Evolutionary conservation across 2,329 filamentous ascomycete genomes (phyloP), one percentile per base, ranked within the genome.

Genomic region (Colletotrichum sansevieriae): DNA sequence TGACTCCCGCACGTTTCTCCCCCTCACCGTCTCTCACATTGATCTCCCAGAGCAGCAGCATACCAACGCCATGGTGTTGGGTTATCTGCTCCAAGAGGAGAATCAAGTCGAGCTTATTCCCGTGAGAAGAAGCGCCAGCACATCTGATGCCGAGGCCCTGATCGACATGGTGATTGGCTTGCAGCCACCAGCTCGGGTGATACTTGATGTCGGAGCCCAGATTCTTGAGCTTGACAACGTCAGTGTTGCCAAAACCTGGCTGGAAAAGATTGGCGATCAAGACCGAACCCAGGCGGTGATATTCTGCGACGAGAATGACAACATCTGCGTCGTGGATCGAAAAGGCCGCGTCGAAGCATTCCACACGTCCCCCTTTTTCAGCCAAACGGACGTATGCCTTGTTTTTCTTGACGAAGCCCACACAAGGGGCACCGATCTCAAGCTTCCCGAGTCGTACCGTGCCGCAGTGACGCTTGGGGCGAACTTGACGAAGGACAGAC

Each of bases 321-420:
- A 90, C 3, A 71, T 90, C 0, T 82, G 77, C 0, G 86, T 91
- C 0, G 44, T 90, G 0, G 83, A 88, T 66, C 80, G 83, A 0
- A 76, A 77, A 3, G 85, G 83, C 0, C 74, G 75, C 0, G 71
- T 83, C 0, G 85, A 89, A 43, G 73, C 78, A 0, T 79, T 94
- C 0, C 82, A 85, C 3, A 83, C 80, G 0, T 94, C 92, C 0
- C 83, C 89, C 0, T 93, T 87, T 72, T 77, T 80, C 0, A 80
- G 82, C 0, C 84, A 89, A 6, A 76, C 91, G 0, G 86, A 88
- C 5, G 72, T 71, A 0, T 94, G 91, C 63, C 75, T 92, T 0
- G 82, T 94, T 0, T 94, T 90, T 62, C 80, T 95, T 0, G 91
- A 94, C 57, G 88, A 94, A 65, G 84, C 86, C 0, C 91, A 94